Percentiles rank a stretch among this genome's conserved stretches.
These are phyloP conservation scores for Sclerospora graminicola DNA, from an alignment of 352 stramenopile genomes.

Conservation along the genomic window DNA sequence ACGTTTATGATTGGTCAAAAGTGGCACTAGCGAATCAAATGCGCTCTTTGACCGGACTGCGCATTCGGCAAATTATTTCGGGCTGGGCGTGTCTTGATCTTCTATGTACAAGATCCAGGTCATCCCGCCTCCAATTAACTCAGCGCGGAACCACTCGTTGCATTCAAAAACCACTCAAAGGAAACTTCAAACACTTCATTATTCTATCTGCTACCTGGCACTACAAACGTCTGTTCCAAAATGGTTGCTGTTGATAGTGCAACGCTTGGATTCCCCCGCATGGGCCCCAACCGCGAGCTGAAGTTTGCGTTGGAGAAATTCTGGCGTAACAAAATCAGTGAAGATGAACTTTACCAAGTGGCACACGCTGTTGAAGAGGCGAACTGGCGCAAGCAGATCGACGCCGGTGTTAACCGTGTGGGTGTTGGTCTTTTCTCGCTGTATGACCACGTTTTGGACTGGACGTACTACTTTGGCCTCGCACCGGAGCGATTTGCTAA, in stretches of 20 bases:
- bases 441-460: constrained; percentile 89
- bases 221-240: constrained; percentile 11
- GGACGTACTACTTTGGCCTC: constrained; percentile 73
- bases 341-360: constrained; percentile 72
- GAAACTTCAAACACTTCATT: constrained; percentile 24
- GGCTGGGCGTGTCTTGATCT: constrained; percentile 16
- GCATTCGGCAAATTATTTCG: background rate
- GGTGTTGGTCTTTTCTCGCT: constrained; percentile 85
- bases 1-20: constrained; percentile 22
- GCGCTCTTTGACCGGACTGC: no score
- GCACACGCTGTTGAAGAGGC: constrained; percentile 66
- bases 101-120: constrained; percentile 12
- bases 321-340: constrained; percentile 77
- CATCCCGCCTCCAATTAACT: constrained; percentile 19
- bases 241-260: constrained; percentile 50
- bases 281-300: constrained; percentile 89
- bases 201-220: constrained; percentile 43
- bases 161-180: no score
- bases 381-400: constrained; percentile 83
- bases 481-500: constrained; percentile 69
- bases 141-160: constrained; percentile 5
- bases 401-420: constrained; percentile 64
- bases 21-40: constrained; percentile 25
- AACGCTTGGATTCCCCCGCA: constrained; percentile 87
- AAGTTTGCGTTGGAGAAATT: constrained; percentile 92